Evolutionary conservation across 371 early-diverging fungal genomes (phyloP).

Genomic region (Funneliformis caledonium): DNA sequence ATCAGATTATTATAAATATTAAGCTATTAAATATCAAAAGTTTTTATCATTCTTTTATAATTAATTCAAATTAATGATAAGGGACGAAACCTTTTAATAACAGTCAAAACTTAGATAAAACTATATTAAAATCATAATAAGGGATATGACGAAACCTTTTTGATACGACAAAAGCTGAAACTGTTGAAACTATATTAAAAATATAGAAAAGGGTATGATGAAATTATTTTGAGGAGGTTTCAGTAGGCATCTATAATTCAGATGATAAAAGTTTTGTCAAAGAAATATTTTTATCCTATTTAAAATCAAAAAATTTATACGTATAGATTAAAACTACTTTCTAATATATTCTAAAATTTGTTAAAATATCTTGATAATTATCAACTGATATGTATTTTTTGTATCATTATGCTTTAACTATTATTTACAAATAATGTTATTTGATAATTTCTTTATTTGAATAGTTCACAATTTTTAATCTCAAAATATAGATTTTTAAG

Average conservation of each 20-base stretch:
- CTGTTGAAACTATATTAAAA: too few species aligned
- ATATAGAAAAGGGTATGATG: too few species aligned
- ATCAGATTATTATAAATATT: background rate
- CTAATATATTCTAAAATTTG: constrained; percentile 31
- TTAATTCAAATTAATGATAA: too few species aligned
- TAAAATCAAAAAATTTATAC: background rate
- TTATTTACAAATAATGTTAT: constrained; percentile 28
- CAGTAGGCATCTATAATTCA: too few species aligned
- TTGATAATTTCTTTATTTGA: constrained; percentile 30
- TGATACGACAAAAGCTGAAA: too few species aligned
- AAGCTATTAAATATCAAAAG: constrained; percentile 33
- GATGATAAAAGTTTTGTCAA: constrained; percentile 37
- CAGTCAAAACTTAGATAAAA: too few species aligned
- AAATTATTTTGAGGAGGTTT: too few species aligned
- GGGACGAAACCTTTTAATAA: too few species aligned
- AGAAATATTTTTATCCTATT: constrained; percentile 1
- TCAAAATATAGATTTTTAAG: constrained; percentile 10
- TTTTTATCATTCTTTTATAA: constrained; percentile 40
- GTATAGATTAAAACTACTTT: constrained; percentile 18
- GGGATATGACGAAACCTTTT: too few species aligned
- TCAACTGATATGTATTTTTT: constrained; percentile 20
- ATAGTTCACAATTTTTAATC: constrained; percentile 36
- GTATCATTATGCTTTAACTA: constrained; percentile 13
- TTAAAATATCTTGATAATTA: constrained; percentile 39
- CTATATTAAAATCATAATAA: too few species aligned